phyloP scores from a whole-genome alignment of 2,329 filamentous ascomycete species.

The Penicillium capsulatum region DNA sequence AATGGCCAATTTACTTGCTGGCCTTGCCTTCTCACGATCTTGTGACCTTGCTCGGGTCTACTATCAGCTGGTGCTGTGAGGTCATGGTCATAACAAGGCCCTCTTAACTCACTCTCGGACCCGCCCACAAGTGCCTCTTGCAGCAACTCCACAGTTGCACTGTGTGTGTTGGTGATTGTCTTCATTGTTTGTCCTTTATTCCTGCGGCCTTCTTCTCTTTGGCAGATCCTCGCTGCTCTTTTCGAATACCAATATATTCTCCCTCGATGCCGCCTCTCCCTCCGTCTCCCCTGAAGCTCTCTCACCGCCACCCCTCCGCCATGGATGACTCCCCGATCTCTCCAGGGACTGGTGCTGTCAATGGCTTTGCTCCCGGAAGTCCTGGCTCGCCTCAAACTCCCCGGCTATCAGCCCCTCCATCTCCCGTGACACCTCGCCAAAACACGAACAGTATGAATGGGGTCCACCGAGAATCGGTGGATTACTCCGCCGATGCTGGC shows the following conservation, averaged over 20 bases:
- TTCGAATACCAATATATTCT: conserved; percentile 5
- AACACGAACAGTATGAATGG: conserved; percentile 36
- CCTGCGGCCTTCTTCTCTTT: too few species aligned
- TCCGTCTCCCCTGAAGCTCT: conserved; percentile 35
- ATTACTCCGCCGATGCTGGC: conserved; percentile 33
- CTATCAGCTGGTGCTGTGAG: too few species aligned
- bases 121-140: too few species aligned
- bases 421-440: conserved; percentile 38
- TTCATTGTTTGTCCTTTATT: background rate
- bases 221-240: background rate
- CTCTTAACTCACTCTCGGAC: too few species aligned
- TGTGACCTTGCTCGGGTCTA: too few species aligned
- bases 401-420: conserved; percentile 36
- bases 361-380: conserved; percentile 29
- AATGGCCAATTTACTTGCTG: too few species aligned
- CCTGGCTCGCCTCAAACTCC: conserved; percentile 35
- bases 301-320: conserved; percentile 39
- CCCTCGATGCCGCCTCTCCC: conserved; percentile 29
- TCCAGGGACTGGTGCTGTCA: conserved; percentile 28
- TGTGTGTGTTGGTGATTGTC: background rate
- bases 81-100: too few species aligned
- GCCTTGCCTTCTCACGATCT: too few species aligned
- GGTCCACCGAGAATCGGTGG: conserved; percentile 37
- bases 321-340: conserved; percentile 38
- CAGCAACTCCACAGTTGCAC: background rate